These are phyloP conservation scores for Mycena venus DNA, from an alignment of 768 basidiomycete species.

Conservation along the genomic window DNA sequence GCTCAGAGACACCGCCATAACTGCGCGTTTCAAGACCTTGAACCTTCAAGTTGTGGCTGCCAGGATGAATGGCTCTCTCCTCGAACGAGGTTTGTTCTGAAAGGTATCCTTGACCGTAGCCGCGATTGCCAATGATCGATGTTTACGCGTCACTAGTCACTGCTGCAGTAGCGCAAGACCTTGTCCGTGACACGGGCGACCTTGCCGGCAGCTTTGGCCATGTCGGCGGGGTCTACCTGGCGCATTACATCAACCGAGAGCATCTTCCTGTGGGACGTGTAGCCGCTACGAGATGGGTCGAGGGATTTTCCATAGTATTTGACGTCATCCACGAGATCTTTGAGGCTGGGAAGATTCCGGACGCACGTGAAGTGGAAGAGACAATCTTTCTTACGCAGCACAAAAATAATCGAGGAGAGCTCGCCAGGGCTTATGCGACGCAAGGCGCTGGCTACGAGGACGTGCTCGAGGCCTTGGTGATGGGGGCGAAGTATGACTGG, in stretches of 20 bases:
- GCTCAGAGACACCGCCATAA: not conserved
- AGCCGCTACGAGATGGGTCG: not conserved
- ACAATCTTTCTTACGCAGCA: not conserved
- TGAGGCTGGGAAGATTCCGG: slow-evolving; percentile 3
- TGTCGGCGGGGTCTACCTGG: not conserved
- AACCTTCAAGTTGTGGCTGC: not conserved
- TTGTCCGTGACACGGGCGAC: not conserved
- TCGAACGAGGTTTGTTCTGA: not conserved
- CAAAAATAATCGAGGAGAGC: not conserved
- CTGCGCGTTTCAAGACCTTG: not conserved
- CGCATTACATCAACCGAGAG: not conserved
- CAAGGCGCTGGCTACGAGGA: not conserved
- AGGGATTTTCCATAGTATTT: slow-evolving; percentile 1
- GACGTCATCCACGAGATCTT: not conserved
- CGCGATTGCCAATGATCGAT: not conserved
- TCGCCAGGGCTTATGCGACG: not conserved
- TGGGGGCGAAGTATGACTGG: not conserved
- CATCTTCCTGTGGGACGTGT: not conserved
- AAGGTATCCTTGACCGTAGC: not conserved
- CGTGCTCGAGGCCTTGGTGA: slow-evolving; percentile 7
- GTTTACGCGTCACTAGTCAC: not conserved
- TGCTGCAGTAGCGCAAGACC: not conserved
- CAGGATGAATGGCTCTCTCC: slow-evolving; percentile 10
- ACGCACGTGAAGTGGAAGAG: not conserved
- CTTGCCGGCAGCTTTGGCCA: not conserved